Base-by-base conservation (phyloP, 768 basidiomycete genomes). In the Pluteus cervinus region DNA sequence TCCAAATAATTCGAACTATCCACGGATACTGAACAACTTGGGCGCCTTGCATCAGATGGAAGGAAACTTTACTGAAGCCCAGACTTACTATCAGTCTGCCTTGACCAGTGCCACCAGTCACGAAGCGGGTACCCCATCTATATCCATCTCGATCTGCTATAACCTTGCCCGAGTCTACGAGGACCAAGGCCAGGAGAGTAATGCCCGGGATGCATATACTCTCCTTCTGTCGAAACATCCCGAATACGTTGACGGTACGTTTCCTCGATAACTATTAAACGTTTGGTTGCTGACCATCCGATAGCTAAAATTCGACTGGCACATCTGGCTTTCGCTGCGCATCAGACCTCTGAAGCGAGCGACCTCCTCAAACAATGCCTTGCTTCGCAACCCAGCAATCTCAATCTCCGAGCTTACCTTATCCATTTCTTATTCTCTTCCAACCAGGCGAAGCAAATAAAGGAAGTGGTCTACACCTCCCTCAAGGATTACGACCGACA, bases 111-210 rank as follows among this genome's bases (percentile, higher is more conserved):
- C 78, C 3, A 58, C 72, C 3, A 51, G 54, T 14, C 59, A 76
- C 16, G 64, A 53, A 7, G n/a, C n/a, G n/a, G n/a, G n/a, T n/a
- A n/a, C n/a, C n/a, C 44, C 66, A 1, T 73, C 73, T 8, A 60
- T 61, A 11, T 79, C 87, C 23, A 89, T 89, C 0, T 81, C 86
- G 0, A 76, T 92, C 17, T 62, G 92, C 30, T 98, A 89, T 61
- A 99, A 99, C 54, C 76, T 97, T 16, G 96, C 86, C 0, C 69
- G 92, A 41, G 82, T 86, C 11, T 93, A 91, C 50, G 96, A 99
- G 57, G 89, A 91, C 32, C 68, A 75, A 37, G 84, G 84, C 1
- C 81, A 88, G 24, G 69, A 72, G 4, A 68, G 60, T 2, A 69
- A 81, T 43, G 93, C 94, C 2, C 81, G 72, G 45, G 87, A 85